These are phyloP conservation scores for Tolypocladium paradoxum DNA, from an alignment of 2,329 filamentous ascomycete species.

Conservation along the genomic window DNA sequence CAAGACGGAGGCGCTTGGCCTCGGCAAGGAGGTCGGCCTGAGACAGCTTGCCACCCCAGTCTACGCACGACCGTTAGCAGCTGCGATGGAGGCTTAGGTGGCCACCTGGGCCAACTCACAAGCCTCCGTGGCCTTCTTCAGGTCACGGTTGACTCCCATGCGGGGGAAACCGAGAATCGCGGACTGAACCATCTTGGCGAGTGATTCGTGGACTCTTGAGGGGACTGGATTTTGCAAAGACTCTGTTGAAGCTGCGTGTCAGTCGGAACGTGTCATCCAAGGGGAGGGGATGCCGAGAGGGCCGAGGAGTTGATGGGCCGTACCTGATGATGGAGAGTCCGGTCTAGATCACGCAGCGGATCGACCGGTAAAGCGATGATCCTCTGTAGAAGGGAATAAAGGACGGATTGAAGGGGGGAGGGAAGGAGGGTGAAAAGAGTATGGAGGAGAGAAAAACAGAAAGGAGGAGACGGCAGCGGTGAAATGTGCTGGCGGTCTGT, in stretches of 20 bases:
- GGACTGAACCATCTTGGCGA: conserved; percentile 50
- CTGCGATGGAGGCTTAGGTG: conserved; percentile 2
- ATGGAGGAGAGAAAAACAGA: conserved; percentile 10
- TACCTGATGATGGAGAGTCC: neutral
- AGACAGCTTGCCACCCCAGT: conserved; percentile 90
- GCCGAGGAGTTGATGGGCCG: neutral
- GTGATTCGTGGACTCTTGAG: conserved; percentile 11
- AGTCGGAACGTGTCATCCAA: neutral
- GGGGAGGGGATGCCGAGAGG: neutral
- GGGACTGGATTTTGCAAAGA: neutral
- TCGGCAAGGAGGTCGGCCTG: conserved; percentile 83
- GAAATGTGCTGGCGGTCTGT: conserved; percentile 5
- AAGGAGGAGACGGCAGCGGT: conserved; percentile 7
- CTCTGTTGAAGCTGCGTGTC: neutral
- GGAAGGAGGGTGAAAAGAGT: conserved; percentile 9
- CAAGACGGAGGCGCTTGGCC: conserved; percentile 92
- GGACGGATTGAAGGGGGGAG: conserved; percentile 4
- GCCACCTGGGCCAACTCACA: conserved; percentile 40
- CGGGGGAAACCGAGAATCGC: conserved; percentile 96
- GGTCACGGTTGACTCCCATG: conserved; percentile 96
- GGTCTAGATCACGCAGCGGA: neutral
- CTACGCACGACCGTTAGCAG: conserved; percentile 20
- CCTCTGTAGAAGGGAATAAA: conserved; percentile 6
- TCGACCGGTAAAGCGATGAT: neutral
- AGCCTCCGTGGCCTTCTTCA: conserved; percentile 99